phyloP scores from a whole-genome alignment of 352 stramenopile species.

The Aphanomyces cochlioides region DNA sequence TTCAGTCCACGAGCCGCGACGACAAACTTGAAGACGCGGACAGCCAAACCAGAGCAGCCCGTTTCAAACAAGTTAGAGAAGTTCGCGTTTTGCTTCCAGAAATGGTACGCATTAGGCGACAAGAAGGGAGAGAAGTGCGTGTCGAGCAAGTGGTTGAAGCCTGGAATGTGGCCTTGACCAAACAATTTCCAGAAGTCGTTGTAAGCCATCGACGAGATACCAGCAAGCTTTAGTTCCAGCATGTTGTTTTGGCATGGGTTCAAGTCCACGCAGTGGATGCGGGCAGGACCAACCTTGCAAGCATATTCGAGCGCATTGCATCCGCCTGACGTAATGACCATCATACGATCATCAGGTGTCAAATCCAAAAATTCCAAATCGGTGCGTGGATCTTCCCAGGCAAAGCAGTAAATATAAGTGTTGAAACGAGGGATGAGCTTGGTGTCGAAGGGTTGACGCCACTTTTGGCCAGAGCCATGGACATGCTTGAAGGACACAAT shows the following conservation, averaged over 20 bases:
- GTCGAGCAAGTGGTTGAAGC: conserved; percentile 34
- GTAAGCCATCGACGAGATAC: conserved; percentile 35
- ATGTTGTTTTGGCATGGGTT: conserved; percentile 42
- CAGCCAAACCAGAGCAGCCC: conserved; percentile 35
- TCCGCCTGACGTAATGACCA: conserved; percentile 41
- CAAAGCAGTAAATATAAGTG: conserved; percentile 29
- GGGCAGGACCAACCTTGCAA: conserved; percentile 31
- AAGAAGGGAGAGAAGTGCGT: conserved; percentile 31
- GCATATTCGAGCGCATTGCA: conserved; percentile 44
- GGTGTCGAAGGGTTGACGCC: conserved; percentile 15
- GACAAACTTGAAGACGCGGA: conserved; percentile 33
- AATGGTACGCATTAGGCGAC: conserved; percentile 33
- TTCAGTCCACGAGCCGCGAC: conserved; percentile 27
- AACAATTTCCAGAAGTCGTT: conserved; percentile 42
- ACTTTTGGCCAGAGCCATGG: conserved; percentile 19
- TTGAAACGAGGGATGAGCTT: conserved; percentile 26
- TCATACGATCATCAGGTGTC: conserved; percentile 36
- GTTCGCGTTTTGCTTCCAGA: conserved; percentile 36
- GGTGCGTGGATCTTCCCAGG: conserved; percentile 43
- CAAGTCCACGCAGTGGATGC: conserved; percentile 41
- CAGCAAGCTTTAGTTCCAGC: conserved; percentile 38
- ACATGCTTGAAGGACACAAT: conserved; percentile 10
- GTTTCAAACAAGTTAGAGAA: conserved; percentile 39
- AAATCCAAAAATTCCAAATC: conserved; percentile 38
- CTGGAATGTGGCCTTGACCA: conserved; percentile 30